These are phyloP conservation scores for Pestalotiopsis sp. DNA, from an alignment of 2,329 filamentous ascomycete genomes.

Conservation along the genomic window DNA sequence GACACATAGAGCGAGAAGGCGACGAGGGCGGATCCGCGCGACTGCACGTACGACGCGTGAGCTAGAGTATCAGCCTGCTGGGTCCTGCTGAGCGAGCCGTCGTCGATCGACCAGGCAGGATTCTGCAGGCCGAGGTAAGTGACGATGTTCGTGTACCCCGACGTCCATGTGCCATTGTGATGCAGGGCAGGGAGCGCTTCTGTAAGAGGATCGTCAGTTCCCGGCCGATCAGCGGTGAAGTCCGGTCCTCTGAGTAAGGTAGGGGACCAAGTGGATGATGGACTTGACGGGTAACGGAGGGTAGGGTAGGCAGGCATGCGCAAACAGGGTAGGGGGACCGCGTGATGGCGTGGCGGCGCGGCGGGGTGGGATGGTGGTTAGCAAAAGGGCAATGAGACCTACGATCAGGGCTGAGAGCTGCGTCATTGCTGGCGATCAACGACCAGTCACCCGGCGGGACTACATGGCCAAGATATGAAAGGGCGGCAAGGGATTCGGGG, in stretches of 20 bases:
- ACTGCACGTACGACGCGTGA: conserved; percentile 71
- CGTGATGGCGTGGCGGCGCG: conserved; percentile 28
- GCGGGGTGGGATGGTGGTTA: not conserved
- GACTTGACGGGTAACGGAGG: not conserved
- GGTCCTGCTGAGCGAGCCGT: conserved; percentile 39
- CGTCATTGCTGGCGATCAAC: conserved; percentile 74
- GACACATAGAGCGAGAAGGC: conserved; percentile 91
- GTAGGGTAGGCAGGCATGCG: not conserved
- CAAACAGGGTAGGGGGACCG: conserved; percentile 8
- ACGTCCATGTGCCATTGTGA: conserved; percentile 55
- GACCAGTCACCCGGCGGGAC: conserved; percentile 66
- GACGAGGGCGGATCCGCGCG: conserved; percentile 76
- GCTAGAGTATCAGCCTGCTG: conserved; percentile 53
- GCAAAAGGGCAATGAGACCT: conserved; percentile 37
- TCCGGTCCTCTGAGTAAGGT: not conserved
- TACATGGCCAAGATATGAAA: conserved; percentile 73
- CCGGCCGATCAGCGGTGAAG: conserved; percentile 24
- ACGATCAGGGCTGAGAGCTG: conserved; percentile 72
- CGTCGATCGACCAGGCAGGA: conserved; percentile 41
- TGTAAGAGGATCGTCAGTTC: conserved; percentile 29
- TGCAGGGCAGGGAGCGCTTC: conserved; percentile 59
- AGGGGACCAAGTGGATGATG: not conserved
- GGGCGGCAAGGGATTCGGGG: conserved; percentile 82
- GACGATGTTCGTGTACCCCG: conserved; percentile 65
- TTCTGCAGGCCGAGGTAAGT: conserved; percentile 49